These are phyloP conservation scores for Calvatia gigantea DNA, from an alignment of 768 basidiomycete genomes.

Conservation along the genomic window DNA sequence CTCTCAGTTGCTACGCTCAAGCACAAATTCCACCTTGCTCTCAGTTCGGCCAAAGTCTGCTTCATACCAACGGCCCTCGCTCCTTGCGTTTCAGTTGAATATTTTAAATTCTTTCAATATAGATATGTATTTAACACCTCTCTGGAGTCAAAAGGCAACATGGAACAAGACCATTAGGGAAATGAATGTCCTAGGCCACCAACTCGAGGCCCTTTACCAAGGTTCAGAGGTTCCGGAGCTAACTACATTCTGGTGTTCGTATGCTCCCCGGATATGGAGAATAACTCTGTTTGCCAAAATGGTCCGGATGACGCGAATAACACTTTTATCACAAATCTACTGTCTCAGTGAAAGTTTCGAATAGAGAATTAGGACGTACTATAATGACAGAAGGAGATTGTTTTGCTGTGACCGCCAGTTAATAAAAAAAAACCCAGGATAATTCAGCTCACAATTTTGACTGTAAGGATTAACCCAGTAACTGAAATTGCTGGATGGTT, in stretches of 20 bases:
- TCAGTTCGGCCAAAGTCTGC: background rate
- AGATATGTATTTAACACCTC: slow-evolving; percentile 5
- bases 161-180: too few species aligned
- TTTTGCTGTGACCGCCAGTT: background rate
- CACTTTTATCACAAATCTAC: background rate
- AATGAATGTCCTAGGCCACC: too few species aligned
- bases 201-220: too few species aligned
- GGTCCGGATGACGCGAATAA: background rate
- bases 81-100: slow-evolving; percentile 12
- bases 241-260: background rate
- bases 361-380: background rate
- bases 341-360: background rate
- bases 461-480: background rate
- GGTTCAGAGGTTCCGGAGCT: too few species aligned
- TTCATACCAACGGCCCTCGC: slow-evolving; percentile 11
- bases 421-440: background rate
- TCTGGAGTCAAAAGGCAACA: background rate
- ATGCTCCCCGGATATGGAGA: background rate
- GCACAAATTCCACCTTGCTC: background rate
- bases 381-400: background rate
- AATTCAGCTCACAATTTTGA: background rate
- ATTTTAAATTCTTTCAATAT: slow-evolving; percentile 16
- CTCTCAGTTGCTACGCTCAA: background rate
- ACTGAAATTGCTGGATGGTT: background rate
- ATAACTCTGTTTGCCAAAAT: background rate